phyloP scores from a whole-genome alignment of 441 rosid genomes.

The Hura crepitans region DNA sequence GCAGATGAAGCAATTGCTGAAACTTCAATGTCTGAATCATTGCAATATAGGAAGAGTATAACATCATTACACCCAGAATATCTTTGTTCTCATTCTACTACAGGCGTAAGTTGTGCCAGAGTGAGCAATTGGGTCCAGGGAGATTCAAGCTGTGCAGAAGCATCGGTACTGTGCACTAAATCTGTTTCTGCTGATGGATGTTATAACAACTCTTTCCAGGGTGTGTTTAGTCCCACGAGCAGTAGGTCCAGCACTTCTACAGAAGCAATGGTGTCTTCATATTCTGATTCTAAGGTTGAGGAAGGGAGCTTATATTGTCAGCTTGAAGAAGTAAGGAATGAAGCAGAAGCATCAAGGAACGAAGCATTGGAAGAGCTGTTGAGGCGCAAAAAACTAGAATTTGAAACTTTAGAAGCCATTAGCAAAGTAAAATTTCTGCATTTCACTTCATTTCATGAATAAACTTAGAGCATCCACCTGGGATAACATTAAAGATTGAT shows the following conservation, averaged over 20 bases:
- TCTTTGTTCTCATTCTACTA: constrained; percentile 28
- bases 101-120: constrained; percentile 22
- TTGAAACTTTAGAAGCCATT: constrained; percentile 40
- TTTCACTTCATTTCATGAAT: constrained; percentile 5
- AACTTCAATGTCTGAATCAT: constrained; percentile 30
- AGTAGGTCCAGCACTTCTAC: constrained; percentile 26
- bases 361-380: constrained; percentile 34
- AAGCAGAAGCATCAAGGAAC: constrained; percentile 33
- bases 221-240: constrained; percentile 28
- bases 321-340: constrained; percentile 30
- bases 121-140: constrained; percentile 29
- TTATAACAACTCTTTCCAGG: constrained; percentile 17
- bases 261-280: constrained; percentile 33
- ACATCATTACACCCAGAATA: constrained; percentile 17
- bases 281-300: constrained; percentile 33
- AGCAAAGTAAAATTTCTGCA: constrained; percentile 40
- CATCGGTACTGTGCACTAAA: constrained; percentile 14
- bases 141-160: constrained; percentile 24
- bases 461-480: constrained; percentile 2
- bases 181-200: constrained; percentile 25
- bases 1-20: constrained; percentile 17
- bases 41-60: constrained; percentile 19
- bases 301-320: constrained; percentile 31
- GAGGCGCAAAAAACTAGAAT: constrained; percentile 38
- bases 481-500: not conserved